A percentile compares a stretch with the other conserved stretches of the same genome.
These are phyloP conservation scores for Cladosporium sp. DNA, from an alignment of 2,329 filamentous ascomycete species.

Conservation along the genomic window DNA sequence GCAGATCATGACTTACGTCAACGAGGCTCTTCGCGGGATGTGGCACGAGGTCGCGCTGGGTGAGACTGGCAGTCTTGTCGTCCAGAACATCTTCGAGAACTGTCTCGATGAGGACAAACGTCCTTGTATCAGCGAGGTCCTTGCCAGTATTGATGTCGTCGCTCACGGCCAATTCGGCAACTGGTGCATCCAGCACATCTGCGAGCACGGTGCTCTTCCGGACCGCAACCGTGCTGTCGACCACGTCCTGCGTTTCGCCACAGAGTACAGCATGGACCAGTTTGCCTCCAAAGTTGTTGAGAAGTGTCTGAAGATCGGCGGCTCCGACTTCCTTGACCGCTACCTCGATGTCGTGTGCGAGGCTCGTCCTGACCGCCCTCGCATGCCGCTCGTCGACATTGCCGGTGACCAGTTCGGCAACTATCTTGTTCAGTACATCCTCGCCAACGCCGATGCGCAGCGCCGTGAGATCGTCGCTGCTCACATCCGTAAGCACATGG, in stretches of 20 bases:
- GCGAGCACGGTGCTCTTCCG: constrained; percentile 85
- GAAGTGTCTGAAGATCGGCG: constrained; percentile 97
- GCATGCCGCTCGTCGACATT: constrained; percentile 96
- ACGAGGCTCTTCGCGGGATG: constrained; percentile 90
- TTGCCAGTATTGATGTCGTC: constrained; percentile 91
- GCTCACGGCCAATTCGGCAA: constrained; percentile 98
- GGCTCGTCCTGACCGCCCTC: constrained; percentile 81
- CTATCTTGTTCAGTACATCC: constrained; percentile 95
- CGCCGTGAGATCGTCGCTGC: constrained; percentile 90
- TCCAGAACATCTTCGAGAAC: constrained; percentile 99
- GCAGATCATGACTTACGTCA: constrained; percentile 98
- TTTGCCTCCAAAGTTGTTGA: constrained; percentile 99
- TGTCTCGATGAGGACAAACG: constrained; percentile 99
- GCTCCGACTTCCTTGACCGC: constrained; percentile 80
- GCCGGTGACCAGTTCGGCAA: constrained; percentile 98
- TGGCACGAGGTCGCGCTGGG: constrained; percentile 98
- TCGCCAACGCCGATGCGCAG: constrained; percentile 80
- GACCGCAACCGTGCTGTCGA: constrained; percentile 93
- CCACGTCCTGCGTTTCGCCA: constrained; percentile 87
- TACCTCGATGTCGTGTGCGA: constrained; percentile 95
- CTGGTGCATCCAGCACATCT: constrained; percentile 99
- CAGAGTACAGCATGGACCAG: constrained; percentile 98
- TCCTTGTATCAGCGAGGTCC: constrained; percentile 93
- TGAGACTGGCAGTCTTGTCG: constrained; percentile 94
- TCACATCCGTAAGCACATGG: constrained; percentile 98